Conservation (phyloP, 2,329 filamentous ascomycete species). For the Aquanectria penicillioides region DNA sequence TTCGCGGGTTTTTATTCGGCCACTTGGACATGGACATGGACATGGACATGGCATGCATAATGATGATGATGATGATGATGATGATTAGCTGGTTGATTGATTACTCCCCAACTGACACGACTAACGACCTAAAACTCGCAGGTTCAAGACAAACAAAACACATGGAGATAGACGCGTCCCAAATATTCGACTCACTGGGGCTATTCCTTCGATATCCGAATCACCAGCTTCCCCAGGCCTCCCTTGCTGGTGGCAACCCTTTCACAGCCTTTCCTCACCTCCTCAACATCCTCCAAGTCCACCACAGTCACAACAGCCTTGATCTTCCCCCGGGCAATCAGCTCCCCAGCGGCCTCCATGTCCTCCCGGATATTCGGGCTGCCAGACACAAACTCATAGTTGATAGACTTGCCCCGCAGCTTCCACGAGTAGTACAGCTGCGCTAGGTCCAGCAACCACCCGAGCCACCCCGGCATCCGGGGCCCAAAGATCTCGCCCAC, state of each 20-base stretch:
- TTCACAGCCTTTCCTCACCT: constrained; percentile 52
- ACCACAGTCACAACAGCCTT: constrained; percentile 54
- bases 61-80: too few species aligned
- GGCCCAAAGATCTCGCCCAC: constrained; percentile 46
- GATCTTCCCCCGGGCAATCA: constrained; percentile 54
- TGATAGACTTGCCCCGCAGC: constrained; percentile 55
- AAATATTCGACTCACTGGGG: not conserved
- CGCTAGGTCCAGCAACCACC: constrained; percentile 47
- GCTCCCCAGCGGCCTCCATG: constrained; percentile 52
- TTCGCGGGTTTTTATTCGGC: too few species aligned
- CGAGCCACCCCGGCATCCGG: constrained; percentile 50
- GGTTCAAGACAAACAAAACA: not conserved
- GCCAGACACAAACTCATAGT: constrained; percentile 58
- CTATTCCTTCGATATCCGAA: constrained; percentile 31
- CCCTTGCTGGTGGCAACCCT: constrained; percentile 45
- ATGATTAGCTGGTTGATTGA: too few species aligned
- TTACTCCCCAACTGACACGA: too few species aligned
- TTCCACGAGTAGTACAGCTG: constrained; percentile 54
- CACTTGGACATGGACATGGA: too few species aligned
- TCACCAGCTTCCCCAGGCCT: constrained; percentile 42
- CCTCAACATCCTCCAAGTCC: constrained; percentile 54
- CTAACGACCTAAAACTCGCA: too few species aligned
- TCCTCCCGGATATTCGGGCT: constrained; percentile 53
- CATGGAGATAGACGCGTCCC: not conserved
- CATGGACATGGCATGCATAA: too few species aligned